Base-by-base conservation (phyloP, 2,329 filamentous ascomycete genomes). In the Mollisia scopiformis region DNA sequence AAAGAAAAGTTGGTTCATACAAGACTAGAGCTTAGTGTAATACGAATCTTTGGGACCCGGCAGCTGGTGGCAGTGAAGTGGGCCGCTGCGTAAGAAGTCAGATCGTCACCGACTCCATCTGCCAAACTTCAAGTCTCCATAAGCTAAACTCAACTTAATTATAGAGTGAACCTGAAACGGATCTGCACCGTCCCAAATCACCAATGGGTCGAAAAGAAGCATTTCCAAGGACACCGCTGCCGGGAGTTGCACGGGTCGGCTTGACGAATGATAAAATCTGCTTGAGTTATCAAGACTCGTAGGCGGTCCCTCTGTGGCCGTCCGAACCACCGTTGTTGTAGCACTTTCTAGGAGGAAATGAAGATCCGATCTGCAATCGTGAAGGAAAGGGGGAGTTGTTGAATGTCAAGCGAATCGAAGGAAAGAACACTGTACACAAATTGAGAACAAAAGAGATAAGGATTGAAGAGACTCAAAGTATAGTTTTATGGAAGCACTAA, bases 101-200 rank as follows among this genome's bases (percentile, higher is more conserved):
- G 37, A 47, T 47, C 27, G 30, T 37, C 53, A 14, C n/a, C 46
- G 41, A 14, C 49, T 49, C 33, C 30, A 47, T 49, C 23, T 57
- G 56, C 37, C 46, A 57, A 46, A 55, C 27, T 37, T 52, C 28
- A n/a, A 39, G 27, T 28, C 33, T 28, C 57, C 43, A 35, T 47
- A 31, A 27, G 35, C 51, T 53, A 46, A 52, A 58, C 55, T 51
- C 13, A 53, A 39, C 53, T 47, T 52, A 62, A 47, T 57, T 53
- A 58, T 63, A 63, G 58, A 58, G 56, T 37, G 28, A 39, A 57
- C n/a, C 14, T 62, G 64, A 64, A 66, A 66, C 64, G 52, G 62
- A 59, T 62, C 55, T 55, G 49, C 55, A 43, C 23, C 33, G 23
- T 33, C 19, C 52, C 43, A 30, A 59, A 10, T 14, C 43, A 51